Conservation (phyloP, 176 grass and related monocot genomes). For the Zizania latifolia region DNA sequence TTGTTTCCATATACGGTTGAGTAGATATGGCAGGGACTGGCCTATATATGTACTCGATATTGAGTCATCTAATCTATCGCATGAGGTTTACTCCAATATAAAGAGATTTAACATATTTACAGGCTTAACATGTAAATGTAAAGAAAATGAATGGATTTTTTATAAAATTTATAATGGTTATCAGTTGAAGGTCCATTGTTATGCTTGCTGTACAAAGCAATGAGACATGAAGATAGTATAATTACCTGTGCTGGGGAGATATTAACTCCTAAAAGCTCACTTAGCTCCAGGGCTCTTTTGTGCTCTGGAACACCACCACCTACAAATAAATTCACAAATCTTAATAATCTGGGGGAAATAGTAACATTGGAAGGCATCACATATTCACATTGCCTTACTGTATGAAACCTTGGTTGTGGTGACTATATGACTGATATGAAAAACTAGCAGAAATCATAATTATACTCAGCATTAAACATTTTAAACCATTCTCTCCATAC, state of each 20-base stretch:
- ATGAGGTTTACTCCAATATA: too few species aligned
- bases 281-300: slow-evolving; percentile 70
- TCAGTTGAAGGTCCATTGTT: background rate
- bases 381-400: background rate
- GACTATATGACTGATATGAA: background rate
- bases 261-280: slow-evolving; percentile 74
- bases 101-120: background rate
- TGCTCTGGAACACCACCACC: slow-evolving; percentile 88
- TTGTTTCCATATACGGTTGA: too few species aligned
- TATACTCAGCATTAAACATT: background rate
- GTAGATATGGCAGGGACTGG: too few species aligned
- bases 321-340: slow-evolving; percentile 29
- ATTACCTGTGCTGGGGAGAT: slow-evolving; percentile 79
- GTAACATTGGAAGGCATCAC: background rate
- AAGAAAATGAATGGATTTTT: background rate
- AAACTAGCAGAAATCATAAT: background rate
- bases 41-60: too few species aligned
- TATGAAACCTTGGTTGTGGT: slow-evolving; percentile 2
- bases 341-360: slow-evolving; percentile 11
- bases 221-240: background rate
- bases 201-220: slow-evolving; percentile 3
- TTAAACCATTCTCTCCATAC: background rate
- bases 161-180: background rate
- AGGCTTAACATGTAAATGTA: slow-evolving; percentile 52
- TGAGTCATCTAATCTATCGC: too few species aligned